Percentiles rank a stretch among this genome's conserved stretches.
Conservation (phyloP, 495 filamentous ascomycete species). For the Aspergillus carlsbadensis region DNA sequence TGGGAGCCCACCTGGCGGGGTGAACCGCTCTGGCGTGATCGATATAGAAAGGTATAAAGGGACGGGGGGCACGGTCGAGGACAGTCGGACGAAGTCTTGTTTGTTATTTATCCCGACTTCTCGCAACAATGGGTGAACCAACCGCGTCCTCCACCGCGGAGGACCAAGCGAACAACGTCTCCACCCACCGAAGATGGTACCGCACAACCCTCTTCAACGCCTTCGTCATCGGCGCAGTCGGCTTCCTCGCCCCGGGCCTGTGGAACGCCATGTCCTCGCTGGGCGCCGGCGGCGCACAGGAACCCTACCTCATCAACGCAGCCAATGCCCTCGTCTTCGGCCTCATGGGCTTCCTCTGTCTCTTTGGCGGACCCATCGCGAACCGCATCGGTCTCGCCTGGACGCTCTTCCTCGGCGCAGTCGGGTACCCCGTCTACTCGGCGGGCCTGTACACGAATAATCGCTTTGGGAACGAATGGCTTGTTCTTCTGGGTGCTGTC, state of each 20-base stretch:
- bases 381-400: background rate
- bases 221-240: constrained; percentile 36
- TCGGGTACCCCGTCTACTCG: background rate
- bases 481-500: background rate
- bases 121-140: no score
- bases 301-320: background rate
- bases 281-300: constrained; percentile 55
- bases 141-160: background rate
- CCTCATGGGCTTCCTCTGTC: background rate
- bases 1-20: background rate
- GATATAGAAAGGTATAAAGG: no score
- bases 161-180: background rate
- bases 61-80: no score
- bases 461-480: background rate
- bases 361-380: background rate
- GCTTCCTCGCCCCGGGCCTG: constrained; percentile 37
- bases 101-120: no score
- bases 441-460: background rate
- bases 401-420: background rate
- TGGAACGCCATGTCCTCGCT: constrained; percentile 64
- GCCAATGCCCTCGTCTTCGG: background rate
- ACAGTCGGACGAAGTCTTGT: no score
- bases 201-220: constrained; percentile 61
- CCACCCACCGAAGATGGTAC: constrained; percentile 47
- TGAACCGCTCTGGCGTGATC: no score